These are phyloP conservation scores for Amaranthus tricolor DNA, from an alignment of 179 eudicot species.

Conservation along the genomic window DNA sequence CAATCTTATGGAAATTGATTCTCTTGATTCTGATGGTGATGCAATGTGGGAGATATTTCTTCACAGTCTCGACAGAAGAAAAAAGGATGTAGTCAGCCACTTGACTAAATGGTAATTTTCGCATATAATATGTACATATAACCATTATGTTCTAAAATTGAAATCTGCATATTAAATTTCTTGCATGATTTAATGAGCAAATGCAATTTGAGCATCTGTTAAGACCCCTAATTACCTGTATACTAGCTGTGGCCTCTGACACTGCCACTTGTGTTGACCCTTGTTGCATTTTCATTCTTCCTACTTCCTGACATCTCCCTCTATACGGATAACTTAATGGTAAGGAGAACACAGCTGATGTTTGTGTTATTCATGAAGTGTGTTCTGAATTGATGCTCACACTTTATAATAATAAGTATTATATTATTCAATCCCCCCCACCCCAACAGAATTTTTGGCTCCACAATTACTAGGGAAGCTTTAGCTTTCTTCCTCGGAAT, in stretches of 20 bases:
- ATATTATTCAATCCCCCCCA: background rate
- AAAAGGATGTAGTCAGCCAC: slow-evolving; percentile 53
- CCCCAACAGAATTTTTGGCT: no score
- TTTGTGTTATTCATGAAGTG: background rate
- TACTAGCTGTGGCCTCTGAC: background rate
- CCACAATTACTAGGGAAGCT: background rate
- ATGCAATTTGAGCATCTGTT: background rate
- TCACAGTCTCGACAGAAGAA: slow-evolving; percentile 46
- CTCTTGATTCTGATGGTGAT: slow-evolving; percentile 29
- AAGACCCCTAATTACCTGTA: slow-evolving; percentile 3
- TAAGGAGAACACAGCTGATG: background rate
- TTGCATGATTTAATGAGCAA: background rate
- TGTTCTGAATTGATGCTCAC: background rate
- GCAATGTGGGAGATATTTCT: slow-evolving; percentile 56
- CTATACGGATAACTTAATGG: background rate
- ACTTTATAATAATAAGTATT: background rate
- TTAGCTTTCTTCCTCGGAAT: background rate
- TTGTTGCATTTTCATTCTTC: background rate
- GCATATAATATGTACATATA: background rate
- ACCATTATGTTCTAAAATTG: slow-evolving; percentile 4
- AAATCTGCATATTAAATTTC: background rate
- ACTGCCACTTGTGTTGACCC: background rate
- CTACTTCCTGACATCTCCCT: background rate
- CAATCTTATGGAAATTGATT: slow-evolving; percentile 33
- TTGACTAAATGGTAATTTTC: slow-evolving; percentile 64